These are phyloP conservation scores for Trichoderma sp. DNA, from an alignment of 2,329 filamentous ascomycete species.

Conservation along the genomic window DNA sequence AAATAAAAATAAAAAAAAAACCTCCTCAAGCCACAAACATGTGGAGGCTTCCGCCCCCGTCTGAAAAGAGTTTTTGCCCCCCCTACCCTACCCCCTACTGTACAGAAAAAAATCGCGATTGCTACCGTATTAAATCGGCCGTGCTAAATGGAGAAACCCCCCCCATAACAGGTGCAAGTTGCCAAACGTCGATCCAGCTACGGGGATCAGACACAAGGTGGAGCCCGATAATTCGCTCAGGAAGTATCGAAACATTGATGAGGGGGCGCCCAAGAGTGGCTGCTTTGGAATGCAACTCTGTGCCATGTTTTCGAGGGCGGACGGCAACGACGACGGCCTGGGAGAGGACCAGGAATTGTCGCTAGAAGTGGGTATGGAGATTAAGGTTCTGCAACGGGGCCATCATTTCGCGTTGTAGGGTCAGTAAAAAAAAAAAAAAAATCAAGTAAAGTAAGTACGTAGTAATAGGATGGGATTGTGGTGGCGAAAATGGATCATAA, in stretches of 20 bases:
- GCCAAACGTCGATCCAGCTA: slow-evolving; percentile 65
- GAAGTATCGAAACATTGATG: slow-evolving; percentile 57
- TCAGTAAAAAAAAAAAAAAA: no score
- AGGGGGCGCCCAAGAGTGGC: slow-evolving; percentile 53
- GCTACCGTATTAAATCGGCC: neutral
- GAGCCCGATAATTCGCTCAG: slow-evolving; percentile 59
- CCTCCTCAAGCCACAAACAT: neutral
- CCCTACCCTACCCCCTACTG: neutral
- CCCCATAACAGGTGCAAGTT: slow-evolving; percentile 55
- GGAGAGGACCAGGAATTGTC: slow-evolving; percentile 38
- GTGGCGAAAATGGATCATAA: neutral
- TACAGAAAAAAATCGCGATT: neutral
- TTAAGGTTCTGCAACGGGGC: slow-evolving; percentile 48
- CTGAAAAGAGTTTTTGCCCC: neutral
- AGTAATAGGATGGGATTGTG: neutral
- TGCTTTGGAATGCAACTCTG: slow-evolving; percentile 66
- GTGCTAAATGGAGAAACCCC: neutral
- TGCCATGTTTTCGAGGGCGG: slow-evolving; percentile 45
- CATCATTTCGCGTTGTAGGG: slow-evolving; percentile 40
- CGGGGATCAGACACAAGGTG: slow-evolving; percentile 50
- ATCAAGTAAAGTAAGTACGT: neutral
- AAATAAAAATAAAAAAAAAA: neutral
- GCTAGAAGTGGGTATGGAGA: slow-evolving; percentile 55
- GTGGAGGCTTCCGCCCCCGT: neutral
- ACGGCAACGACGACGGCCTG: neutral